Evolutionary conservation across 495 filamentous ascomycete species (phyloP), one percentile per base, ranked within the genome.

Genomic region (Cudoniella acicularis): DNA sequence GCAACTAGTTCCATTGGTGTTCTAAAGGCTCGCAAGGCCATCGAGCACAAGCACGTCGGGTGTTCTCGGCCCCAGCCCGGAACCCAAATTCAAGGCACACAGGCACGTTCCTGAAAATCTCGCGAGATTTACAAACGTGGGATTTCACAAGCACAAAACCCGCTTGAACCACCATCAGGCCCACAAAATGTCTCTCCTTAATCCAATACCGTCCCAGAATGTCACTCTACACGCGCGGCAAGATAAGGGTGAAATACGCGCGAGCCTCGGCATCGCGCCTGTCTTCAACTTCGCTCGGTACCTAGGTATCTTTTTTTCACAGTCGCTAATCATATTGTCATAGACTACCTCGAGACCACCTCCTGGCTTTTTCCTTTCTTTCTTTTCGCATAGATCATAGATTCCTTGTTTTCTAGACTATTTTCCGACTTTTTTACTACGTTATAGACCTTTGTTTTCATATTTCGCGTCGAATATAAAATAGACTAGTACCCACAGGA

Each of bases 191-290:
- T 47, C 49, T 30, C 40, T 21, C 8, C 18, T 46, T 46, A 6
- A 46, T 16, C 43, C 43, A 46, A 46, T 17, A 54, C 16, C 21
- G 13, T 20, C 22, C 26, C 22, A 40, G 18, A 11, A 24, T 23
- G n/a, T 11, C n/a, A 27, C n/a, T 27, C 23, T 50, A n/a, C n/a
- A 30, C 45, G 53, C 52, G 52, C 59, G 59, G 52, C 56, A 61
- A 52, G 47, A 43, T 24, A 20, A 9, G 25, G 36, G 13, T n/a
- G 10, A 54, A 49, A 43, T 58, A 63, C 30, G 11, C 55, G 55
- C 55, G 27, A 30, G 49, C 60, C 55, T 57, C 55, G 60, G 60
- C 45, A 54, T 56, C 3, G 40, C 55, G 50, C 42, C 54, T 54
- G 21, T 30, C 26, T 54, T 49, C 24, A 26, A 10, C 9, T 26